Evolutionary conservation across 2,329 filamentous ascomycete species (phyloP).

Genomic region (Akanthomyces dipterigenus): DNA sequence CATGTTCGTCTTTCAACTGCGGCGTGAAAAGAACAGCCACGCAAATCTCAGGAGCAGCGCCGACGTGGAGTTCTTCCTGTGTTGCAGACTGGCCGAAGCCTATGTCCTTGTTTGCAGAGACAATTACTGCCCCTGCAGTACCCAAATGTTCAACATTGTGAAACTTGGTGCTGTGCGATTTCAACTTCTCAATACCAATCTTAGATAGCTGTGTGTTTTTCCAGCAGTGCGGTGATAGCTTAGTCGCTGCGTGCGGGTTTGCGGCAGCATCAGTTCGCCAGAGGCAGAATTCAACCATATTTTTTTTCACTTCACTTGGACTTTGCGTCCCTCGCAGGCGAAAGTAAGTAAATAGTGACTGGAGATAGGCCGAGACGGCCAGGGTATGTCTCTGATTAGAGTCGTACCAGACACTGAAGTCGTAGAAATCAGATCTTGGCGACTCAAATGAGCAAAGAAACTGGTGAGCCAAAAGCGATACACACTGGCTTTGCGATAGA

Average conservation of each 20-base stretch:
- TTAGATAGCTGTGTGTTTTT: conserved; percentile 9
- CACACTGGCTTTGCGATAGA: conserved; percentile 21
- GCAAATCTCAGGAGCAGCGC: conserved; percentile 27
- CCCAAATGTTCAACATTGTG: conserved; percentile 20
- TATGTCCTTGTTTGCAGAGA: conserved; percentile 28
- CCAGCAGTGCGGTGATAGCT: not conserved
- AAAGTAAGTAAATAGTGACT: conserved; percentile 25
- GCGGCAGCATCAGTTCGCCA: not conserved
- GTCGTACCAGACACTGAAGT: conserved; percentile 28
- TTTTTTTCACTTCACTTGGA: not conserved
- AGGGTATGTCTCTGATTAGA: conserved; percentile 24
- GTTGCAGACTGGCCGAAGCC: conserved; percentile 31
- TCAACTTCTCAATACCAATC: conserved; percentile 15
- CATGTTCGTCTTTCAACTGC: conserved; percentile 20
- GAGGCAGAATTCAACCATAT: not conserved
- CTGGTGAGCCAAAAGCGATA: conserved; percentile 26
- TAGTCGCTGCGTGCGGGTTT: not conserved
- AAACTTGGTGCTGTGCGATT: conserved; percentile 20
- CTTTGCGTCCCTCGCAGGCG: not conserved
- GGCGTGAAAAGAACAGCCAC: conserved; percentile 28
- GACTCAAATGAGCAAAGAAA: conserved; percentile 23
- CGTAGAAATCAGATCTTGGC: conserved; percentile 22
- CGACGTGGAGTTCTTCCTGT: conserved; percentile 30
- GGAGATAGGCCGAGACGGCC: conserved; percentile 25
- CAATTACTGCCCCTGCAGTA: conserved; percentile 21